Conservation (phyloP, 2,329 filamentous ascomycete genomes). For the Fusarium albosuccineum region DNA sequence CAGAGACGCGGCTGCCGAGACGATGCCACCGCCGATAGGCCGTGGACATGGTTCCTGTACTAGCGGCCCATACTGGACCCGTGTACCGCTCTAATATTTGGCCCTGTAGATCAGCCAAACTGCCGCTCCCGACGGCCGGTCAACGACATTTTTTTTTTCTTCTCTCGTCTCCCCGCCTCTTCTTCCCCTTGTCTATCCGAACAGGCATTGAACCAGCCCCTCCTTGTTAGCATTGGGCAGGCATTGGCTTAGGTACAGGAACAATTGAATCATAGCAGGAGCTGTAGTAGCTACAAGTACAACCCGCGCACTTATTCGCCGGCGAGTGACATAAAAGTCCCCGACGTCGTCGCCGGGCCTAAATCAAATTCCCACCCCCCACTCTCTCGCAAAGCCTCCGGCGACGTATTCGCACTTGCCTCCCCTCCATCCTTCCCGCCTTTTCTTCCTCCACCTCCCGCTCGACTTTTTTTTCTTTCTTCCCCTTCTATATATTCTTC, state of each 20-base stretch:
- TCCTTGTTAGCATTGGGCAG: too few species aligned
- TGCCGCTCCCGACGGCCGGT: constrained; percentile 40
- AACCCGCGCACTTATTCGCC: neutral
- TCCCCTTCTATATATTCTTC: constrained; percentile 41
- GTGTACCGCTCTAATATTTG: constrained; percentile 36
- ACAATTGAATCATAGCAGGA: constrained; percentile 1
- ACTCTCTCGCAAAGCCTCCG: constrained; percentile 41
- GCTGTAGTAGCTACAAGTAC: constrained; percentile 1
- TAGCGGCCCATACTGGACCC: constrained; percentile 11
- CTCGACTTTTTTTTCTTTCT: constrained; percentile 47
- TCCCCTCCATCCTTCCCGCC: constrained; percentile 46
- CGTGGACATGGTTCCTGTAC: constrained; percentile 29
- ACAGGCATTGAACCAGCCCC: constrained; percentile 6
- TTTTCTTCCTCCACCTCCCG: constrained; percentile 48
- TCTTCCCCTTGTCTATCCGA: neutral
- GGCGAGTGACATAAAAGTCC: constrained; percentile 9
- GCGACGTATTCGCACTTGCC: constrained; percentile 47
- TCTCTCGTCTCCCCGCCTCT: constrained; percentile 12
- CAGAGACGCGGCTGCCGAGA: constrained; percentile 31
- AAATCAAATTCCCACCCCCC: constrained; percentile 42
- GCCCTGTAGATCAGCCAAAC: constrained; percentile 24
- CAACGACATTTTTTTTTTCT: constrained; percentile 32
- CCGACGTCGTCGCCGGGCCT: constrained; percentile 16
- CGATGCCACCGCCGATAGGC: constrained; percentile 33
- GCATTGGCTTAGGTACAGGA: constrained; percentile 5